Evolutionary conservation across 441 rosid species (phyloP).

Genomic region (Erysimum pusillum): DNA sequence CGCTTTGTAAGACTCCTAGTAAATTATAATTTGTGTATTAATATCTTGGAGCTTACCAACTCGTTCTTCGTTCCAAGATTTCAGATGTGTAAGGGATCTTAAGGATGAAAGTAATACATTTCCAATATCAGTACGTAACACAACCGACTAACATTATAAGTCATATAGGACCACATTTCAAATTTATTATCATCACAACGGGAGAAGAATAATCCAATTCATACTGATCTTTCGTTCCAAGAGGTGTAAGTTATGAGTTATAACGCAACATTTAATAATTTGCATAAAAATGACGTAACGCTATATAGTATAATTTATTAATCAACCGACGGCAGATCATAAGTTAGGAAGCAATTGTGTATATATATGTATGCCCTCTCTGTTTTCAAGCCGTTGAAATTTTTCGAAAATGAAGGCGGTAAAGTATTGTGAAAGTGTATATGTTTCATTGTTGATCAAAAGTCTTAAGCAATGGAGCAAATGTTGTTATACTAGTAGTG

Average conservation of each 20-base stretch:
- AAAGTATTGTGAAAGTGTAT: background rate
- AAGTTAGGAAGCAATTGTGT: background rate
- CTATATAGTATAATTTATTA: background rate
- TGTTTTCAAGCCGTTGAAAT: background rate
- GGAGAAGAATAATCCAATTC: conserved; percentile 35
- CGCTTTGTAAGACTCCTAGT: background rate
- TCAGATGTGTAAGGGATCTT: conserved; percentile 11
- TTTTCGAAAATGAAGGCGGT: background rate
- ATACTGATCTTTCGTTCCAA: conserved; percentile 23
- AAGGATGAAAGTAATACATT: background rate
- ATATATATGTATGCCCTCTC: background rate
- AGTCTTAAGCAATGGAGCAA: background rate
- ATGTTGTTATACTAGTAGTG: background rate
- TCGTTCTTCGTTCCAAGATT: background rate
- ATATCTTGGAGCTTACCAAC: background rate
- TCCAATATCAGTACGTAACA: conserved; percentile 20
- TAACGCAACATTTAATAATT: conserved; percentile 7
- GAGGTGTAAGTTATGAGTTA: background rate
- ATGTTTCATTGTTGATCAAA: background rate
- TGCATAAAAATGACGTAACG: background rate
- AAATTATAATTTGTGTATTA: background rate
- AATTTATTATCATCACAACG: conserved; percentile 14
- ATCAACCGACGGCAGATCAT: conserved; percentile 8
- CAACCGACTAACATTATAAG: conserved; percentile 24
- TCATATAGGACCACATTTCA: conserved; percentile 24